Percentiles rank a stretch among this genome's conserved stretches.
Evolutionary conservation across 2,329 filamentous ascomycete species (phyloP).

Genomic region (Eutypa lata): DNA sequence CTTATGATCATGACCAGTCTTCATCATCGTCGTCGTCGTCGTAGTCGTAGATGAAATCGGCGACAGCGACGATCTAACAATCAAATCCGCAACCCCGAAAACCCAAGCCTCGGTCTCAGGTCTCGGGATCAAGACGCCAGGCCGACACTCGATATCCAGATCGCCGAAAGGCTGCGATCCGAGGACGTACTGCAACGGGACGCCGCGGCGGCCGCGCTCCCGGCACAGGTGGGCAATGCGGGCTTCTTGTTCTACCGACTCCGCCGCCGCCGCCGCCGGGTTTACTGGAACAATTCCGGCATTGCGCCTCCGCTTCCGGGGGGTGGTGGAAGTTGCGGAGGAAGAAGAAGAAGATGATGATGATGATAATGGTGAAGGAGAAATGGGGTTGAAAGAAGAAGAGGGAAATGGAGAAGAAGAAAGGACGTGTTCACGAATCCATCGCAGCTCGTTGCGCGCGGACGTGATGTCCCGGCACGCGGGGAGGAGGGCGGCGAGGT

Average conservation of each 20-base stretch:
- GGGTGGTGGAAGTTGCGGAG: background rate
- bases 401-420: constrained; percentile 8
- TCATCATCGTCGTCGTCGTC: too few species aligned
- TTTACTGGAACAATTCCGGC: too few species aligned
- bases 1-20: too few species aligned
- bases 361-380: too few species aligned
- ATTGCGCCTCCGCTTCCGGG: too few species aligned
- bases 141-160: constrained; percentile 72
- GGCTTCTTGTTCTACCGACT: background rate
- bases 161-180: constrained; percentile 85
- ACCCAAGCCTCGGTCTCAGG: constrained; percentile 71
- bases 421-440: constrained; percentile 62
- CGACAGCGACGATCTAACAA: constrained; percentile 19
- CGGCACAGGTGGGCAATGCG: constrained; percentile 38
- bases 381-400: too few species aligned
- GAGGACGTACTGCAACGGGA: constrained; percentile 85
- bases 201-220: constrained; percentile 52
- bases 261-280: background rate
- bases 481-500: constrained; percentile 60
- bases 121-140: constrained; percentile 83
- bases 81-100: constrained; percentile 47
- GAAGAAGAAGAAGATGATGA: too few species aligned
- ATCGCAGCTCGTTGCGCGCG: constrained; percentile 67
- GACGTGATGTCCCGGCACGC: constrained; percentile 61
- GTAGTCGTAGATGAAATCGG: too few species aligned